Evolutionary conservation across 306 rosid genomes (phyloP).

Genomic region (Clitoria ternatea): DNA sequence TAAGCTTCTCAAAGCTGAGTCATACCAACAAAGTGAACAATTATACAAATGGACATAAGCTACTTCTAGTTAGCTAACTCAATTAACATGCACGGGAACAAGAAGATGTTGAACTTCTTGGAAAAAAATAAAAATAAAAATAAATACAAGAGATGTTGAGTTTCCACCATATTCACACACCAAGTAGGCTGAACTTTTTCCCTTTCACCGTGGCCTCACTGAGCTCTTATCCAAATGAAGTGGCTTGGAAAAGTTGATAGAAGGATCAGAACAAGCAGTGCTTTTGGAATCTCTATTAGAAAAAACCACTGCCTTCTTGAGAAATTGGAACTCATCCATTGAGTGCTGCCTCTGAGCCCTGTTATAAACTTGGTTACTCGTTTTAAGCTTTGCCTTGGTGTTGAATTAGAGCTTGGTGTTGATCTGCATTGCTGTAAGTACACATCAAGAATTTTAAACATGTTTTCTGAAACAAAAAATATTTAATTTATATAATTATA

Average conservation of each 20-base stretch:
- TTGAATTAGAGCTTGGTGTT: conserved; percentile 46
- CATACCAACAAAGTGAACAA: conserved; percentile 16
- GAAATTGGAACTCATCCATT: conserved; percentile 89
- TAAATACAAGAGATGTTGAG: conserved; percentile 20
- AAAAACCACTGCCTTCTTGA: conserved; percentile 56
- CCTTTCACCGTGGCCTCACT: conserved; percentile 34
- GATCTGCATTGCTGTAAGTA: conserved; percentile 70
- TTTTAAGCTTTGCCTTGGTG: conserved; percentile 68
- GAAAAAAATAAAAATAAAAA: conserved; percentile 16
- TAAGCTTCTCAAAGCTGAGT: background rate
- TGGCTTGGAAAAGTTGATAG: conserved; percentile 62
- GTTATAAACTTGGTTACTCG: conserved; percentile 30
- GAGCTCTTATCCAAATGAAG: conserved; percentile 56
- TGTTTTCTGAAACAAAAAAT: background rate
- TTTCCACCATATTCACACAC: conserved; percentile 12
- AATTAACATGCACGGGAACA: conserved; percentile 41
- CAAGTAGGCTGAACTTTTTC: background rate
- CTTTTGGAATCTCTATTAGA: conserved; percentile 77
- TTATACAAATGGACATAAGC: conserved; percentile 34
- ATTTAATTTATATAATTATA: too few species aligned
- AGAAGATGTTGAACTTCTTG: conserved; percentile 70
- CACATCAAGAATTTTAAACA: background rate
- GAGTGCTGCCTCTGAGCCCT: conserved; percentile 91
- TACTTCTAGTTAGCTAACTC: conserved; percentile 21
- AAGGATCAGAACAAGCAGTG: conserved; percentile 63